These are phyloP conservation scores for Fusarium coicis DNA, from an alignment of 2,329 filamentous ascomycete species.

Conservation along the genomic window DNA sequence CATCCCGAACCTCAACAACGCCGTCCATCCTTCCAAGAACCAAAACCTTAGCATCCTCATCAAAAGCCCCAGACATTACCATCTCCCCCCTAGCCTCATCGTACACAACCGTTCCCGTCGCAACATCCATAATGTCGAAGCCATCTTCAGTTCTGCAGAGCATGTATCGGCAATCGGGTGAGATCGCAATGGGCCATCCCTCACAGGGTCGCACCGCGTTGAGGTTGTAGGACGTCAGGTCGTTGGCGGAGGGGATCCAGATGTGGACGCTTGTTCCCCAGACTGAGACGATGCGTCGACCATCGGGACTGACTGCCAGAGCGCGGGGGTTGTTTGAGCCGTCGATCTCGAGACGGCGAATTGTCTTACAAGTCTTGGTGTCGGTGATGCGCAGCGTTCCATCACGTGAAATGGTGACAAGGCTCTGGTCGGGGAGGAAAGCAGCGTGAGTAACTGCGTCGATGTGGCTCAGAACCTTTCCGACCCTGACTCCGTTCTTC, in stretches of 20 bases:
- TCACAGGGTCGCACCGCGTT: constrained; percentile 48
- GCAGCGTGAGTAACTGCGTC: constrained; percentile 52
- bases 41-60: constrained; percentile 44
- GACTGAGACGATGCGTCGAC: constrained; percentile 49
- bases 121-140: constrained; percentile 54
- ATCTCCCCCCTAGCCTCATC: constrained; percentile 41
- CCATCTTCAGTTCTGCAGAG: constrained; percentile 54
- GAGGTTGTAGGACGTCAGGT: constrained; percentile 51
- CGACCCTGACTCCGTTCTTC: constrained; percentile 43
- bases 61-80: constrained; percentile 52
- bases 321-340: constrained; percentile 46
- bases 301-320: constrained; percentile 49
- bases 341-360: constrained; percentile 51
- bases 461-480: constrained; percentile 50
- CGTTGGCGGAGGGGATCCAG: constrained; percentile 49
- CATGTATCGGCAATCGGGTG: constrained; percentile 52
- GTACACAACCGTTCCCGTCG: constrained; percentile 48
- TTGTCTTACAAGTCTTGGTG: constrained; percentile 47
- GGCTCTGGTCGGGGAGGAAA: constrained; percentile 46
- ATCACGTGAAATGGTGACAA: constrained; percentile 53
- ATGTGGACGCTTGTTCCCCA: constrained; percentile 53
- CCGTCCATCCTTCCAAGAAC: constrained; percentile 51
- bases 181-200: constrained; percentile 55
- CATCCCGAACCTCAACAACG: constrained; percentile 49
- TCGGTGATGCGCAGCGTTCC: constrained; percentile 53